Base-by-base conservation (phyloP, 2,329 filamentous ascomycete species). In the Plectosphaerella cucumerina region DNA sequence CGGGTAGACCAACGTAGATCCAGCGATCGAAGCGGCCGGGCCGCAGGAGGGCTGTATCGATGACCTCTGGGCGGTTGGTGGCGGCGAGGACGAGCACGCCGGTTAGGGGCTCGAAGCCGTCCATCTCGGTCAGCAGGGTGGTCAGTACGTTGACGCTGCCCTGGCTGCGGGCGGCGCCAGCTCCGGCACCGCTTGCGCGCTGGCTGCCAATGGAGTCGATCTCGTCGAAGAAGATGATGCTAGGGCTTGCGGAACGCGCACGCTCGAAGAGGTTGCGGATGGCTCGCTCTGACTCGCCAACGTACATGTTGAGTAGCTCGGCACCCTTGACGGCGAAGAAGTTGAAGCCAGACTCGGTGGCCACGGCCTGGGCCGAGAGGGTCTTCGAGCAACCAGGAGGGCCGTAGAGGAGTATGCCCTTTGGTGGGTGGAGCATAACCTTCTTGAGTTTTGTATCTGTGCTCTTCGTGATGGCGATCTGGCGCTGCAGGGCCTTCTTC, bases 171-270 rank as follows among this genome's bases (percentile, higher is more conserved):
- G 64, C 60, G 8, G 55, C 59, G 8, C 60, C 53, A 37, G 65
- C 70, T 12, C 66, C 70, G 17, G 72, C 67, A 6, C 69, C 66
- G 22, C 74, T 75, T 14, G 80, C 67, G 8, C 78, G 70, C 50
- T 75, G 72, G 2, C 71, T 86, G 62, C 68, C 88, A 56, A 97
- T 93, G 5, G 89, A 85, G 70, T 97, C 92, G 60, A 97, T 94
- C 67, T 97, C 92, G 65, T 97, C 92, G 58, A 97, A 96, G 76
- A 97, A 97, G 60, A 97, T 91, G 69, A 97, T 93, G 65, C 89
- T 53, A 1, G 93, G 93, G 48, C 86, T 85, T 9, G 91, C 92
- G n/a, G 87, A 85, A 41, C 88, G 80, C 1, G 93, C 93, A 59
- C 92, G 89, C 49, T 86, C 81, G 65, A 97, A 97, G 1, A 97